Percentiles rank a stretch among this genome's conserved stretches.
phyloP scores from a whole-genome alignment of 2,329 filamentous ascomycete species.

The Cladosporium colombiae region DNA sequence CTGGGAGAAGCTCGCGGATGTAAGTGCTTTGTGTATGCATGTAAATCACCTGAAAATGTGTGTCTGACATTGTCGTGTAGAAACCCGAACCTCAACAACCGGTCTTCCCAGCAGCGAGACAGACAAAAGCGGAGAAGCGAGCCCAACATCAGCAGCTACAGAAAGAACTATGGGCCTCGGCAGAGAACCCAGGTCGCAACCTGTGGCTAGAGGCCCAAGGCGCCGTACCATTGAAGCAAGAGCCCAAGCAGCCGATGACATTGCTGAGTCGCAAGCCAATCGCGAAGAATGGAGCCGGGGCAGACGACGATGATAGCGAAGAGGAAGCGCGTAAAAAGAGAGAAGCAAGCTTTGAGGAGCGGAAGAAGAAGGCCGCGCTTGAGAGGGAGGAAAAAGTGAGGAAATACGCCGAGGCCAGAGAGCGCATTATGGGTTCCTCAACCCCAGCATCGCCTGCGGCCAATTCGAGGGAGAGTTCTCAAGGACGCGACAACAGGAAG shows the following conservation, averaged over 20 bases:
- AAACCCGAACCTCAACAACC: constrained; percentile 39
- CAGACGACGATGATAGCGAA: constrained; percentile 64
- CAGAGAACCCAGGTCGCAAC: constrained; percentile 75
- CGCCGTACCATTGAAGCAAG: constrained; percentile 61
- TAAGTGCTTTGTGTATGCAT: not conserved
- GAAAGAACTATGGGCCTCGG: constrained; percentile 83
- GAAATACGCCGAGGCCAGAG: constrained; percentile 84
- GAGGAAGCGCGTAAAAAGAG: constrained; percentile 61
- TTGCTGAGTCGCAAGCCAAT: constrained; percentile 82
- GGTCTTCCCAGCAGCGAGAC: constrained; percentile 47
- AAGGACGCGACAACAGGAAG: constrained; percentile 30
- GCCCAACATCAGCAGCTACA: constrained; percentile 83
- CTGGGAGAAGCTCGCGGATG: constrained; percentile 78
- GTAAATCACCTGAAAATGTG: not conserved
- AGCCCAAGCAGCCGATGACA: constrained; percentile 80
- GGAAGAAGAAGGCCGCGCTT: constrained; percentile 72
- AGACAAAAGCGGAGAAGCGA: constrained; percentile 74
- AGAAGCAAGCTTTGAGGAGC: constrained; percentile 72
- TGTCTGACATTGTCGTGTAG: not conserved
- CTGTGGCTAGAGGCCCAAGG: constrained; percentile 71
- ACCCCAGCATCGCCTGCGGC: constrained; percentile 29
- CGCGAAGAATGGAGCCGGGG: constrained; percentile 53
- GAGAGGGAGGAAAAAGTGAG: constrained; percentile 88
- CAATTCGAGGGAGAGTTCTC: constrained; percentile 32
- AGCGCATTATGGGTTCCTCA: constrained; percentile 76